Evolutionary conservation across 306 rosid species (phyloP).

Genomic region (Castanea sativa): DNA sequence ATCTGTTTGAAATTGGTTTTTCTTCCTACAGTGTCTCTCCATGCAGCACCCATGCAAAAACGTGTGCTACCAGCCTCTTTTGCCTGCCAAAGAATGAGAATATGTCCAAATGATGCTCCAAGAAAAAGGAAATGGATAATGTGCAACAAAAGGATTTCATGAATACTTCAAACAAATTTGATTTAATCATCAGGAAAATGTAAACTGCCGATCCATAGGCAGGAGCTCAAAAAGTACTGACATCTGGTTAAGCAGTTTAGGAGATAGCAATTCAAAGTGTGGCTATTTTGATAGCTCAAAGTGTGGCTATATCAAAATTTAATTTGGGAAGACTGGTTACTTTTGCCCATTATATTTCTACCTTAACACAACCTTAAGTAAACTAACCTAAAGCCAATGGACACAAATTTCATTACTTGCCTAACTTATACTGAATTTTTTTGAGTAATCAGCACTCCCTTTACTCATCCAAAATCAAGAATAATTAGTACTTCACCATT

Average conservation of each 20-base stretch:
- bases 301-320: not conserved
- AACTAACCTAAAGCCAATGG: not conserved
- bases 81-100: slow-evolving; percentile 57
- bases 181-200: not conserved
- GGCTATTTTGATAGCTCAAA: not conserved
- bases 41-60: slow-evolving; percentile 99
- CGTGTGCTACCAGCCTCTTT: slow-evolving; percentile 99
- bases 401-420: too few relatives aligned
- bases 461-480: too few relatives aligned
- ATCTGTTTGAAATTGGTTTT: slow-evolving; percentile 90
- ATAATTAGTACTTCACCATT: too few relatives aligned
- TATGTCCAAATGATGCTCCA: slow-evolving; percentile 9
- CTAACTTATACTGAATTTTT: too few relatives aligned
- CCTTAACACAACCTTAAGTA: not conserved
- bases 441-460: too few relatives aligned
- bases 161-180: not conserved
- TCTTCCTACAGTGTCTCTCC: slow-evolving; percentile 95
- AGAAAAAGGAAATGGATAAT: not conserved
- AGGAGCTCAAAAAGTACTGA: not conserved
- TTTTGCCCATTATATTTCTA: not conserved
- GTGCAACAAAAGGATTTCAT: not conserved
- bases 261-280: not conserved
- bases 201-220: not conserved
- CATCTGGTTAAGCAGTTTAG: not conserved
- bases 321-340: not conserved